phyloP scores from a whole-genome alignment of 208 protist species.

The Naegleria fowleri region DNA sequence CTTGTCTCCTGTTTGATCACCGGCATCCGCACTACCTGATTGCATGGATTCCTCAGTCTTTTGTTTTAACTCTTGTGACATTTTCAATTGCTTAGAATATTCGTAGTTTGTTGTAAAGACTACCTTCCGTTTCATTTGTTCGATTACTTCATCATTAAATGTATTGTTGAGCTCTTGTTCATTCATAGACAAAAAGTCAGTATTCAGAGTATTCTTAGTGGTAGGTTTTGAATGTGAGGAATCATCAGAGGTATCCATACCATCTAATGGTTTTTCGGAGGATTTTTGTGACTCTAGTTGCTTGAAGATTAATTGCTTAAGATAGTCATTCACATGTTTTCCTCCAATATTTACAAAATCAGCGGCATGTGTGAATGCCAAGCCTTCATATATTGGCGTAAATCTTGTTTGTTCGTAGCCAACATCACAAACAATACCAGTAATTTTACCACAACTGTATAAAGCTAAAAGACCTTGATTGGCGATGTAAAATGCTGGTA shows the following conservation, averaged over 20 bases:
- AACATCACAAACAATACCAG: conserved; percentile 82
- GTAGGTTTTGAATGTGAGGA: too few species aligned
- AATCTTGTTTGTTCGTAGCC: conserved; percentile 69
- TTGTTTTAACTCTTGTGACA: neutral
- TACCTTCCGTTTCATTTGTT: neutral
- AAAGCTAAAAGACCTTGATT: conserved; percentile 74
- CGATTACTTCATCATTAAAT: neutral
- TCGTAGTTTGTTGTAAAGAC: neutral
- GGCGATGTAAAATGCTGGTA: conserved; percentile 42
- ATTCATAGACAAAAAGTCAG: neutral
- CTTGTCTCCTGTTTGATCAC: neutral
- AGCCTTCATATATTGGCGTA: conserved; percentile 83
- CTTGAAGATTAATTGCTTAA: conserved; percentile 65
- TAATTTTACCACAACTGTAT: conserved; percentile 83
- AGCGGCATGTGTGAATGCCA: conserved; percentile 62
- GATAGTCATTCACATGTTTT: conserved; percentile 85
- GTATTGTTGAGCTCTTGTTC: neutral
- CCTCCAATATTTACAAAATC: conserved; percentile 63
- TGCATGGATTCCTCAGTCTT: neutral
- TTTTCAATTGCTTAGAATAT: neutral
- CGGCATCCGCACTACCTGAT: neutral
- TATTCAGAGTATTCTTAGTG: neutral
- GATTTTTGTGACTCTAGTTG: conserved; percentile 64
- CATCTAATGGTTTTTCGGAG: neutral
- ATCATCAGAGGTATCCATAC: neutral